Evolutionary conservation across 2,329 filamentous ascomycete genomes (phyloP).

Genomic region (Penicillium psychrosexuale): DNA sequence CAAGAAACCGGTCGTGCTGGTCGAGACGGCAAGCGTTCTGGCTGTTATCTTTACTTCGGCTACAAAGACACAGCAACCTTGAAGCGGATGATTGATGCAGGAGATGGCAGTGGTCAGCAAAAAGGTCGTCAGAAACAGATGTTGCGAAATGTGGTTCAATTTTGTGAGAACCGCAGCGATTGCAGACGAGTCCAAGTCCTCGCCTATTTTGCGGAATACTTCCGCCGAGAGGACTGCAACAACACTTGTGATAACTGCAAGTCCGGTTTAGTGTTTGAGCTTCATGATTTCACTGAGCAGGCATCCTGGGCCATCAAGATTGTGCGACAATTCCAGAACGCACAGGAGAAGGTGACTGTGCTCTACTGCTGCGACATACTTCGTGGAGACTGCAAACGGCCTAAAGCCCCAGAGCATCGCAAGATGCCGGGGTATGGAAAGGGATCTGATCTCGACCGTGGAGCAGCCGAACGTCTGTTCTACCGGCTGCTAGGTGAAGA

Average conservation of each 20-base stretch:
- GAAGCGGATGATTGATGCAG: constrained; percentile 77
- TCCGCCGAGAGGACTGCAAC: constrained; percentile 67
- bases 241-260: constrained; percentile 86
- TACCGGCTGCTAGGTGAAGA: constrained; percentile 70
- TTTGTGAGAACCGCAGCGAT: constrained; percentile 83
- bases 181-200: constrained; percentile 86
- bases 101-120: constrained; percentile 71
- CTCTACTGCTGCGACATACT: constrained; percentile 82
- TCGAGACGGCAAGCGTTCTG: constrained; percentile 79
- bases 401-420: constrained; percentile 53
- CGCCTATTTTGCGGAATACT: constrained; percentile 89
- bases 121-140: constrained; percentile 81
- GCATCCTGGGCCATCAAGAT: constrained; percentile 69
- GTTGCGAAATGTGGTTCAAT: constrained; percentile 79
- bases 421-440: constrained; percentile 61
- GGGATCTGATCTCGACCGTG: constrained; percentile 66
- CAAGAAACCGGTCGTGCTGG: constrained; percentile 96
- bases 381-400: constrained; percentile 64
- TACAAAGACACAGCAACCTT: constrained; percentile 73
- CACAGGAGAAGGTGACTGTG: constrained; percentile 62
- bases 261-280: constrained; percentile 66
- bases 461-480: constrained; percentile 81
- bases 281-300: constrained; percentile 71
- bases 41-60: constrained; percentile 86
- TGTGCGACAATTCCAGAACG: constrained; percentile 55